Evolutionary conservation across 495 filamentous ascomycete genomes (phyloP), one percentile per base, ranked within the genome.

Genomic region (Podospora tetraspora): DNA sequence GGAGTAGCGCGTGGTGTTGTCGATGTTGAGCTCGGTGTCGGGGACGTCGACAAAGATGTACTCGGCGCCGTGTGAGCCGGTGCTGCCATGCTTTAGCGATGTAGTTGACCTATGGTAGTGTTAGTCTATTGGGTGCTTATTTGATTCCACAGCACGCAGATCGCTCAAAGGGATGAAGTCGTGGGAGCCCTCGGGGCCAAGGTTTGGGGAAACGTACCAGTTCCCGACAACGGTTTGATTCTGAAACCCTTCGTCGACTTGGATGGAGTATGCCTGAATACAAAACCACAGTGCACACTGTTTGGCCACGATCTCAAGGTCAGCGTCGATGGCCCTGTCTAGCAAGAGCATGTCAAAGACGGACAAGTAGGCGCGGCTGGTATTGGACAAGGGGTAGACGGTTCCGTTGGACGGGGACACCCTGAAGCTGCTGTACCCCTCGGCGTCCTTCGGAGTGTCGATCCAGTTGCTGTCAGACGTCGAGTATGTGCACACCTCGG

Each of bases 251-350:
- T 75, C 71, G 24, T 57, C 66, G 6, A 77, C 69, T 1, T 67
- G 66, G 62, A 79, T 69, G 21, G 73, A 72, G 61, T 71, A 70
- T 57, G 68, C 72, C 66, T 75, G 70, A 13, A 79, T 70, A 57
- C 79, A 80, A 62, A 80, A 79, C 78, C 78, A 80, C 19, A 80
- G 57, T 0, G 72, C 75, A 43, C 79, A 80, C 60, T 77, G 71
- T 23, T 59, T 34, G 59, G 58, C 72, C 2, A 30, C 27, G 10
- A 69, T 30, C 0, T 24, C 29, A 9, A 57, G 21, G 13, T 71
- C 61, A 3, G 71, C 71, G 21, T 70, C 71, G 22, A 64, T 29
- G 2, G 65, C 62, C 5, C 70, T 71, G 11, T 60, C 72, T 32
- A 72, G 37, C 5, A 75, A 74, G 23, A 80, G 68, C 25, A 79